These are phyloP conservation scores for Pseudocercospora vitis DNA, from an alignment of 2,329 filamentous ascomycete species.

Conservation along the genomic window DNA sequence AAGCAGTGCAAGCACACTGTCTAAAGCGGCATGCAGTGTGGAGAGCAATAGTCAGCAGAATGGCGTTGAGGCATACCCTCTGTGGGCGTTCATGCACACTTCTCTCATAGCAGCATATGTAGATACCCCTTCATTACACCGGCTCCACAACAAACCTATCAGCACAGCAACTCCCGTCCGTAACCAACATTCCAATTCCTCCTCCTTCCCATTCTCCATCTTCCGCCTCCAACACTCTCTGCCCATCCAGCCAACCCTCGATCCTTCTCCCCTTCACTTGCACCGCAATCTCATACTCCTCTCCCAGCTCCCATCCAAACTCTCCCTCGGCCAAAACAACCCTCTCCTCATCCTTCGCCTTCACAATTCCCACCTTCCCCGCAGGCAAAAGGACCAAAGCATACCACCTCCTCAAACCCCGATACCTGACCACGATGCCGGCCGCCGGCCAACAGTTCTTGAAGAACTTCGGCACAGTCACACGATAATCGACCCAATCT, in stretches of 20 bases:
- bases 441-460: not conserved
- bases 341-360: conserved; percentile 2
- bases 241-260: not conserved
- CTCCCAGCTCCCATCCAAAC: not conserved
- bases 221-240: not conserved
- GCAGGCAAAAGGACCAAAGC: not conserved
- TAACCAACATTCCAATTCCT: not conserved
- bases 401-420: conserved; percentile 1
- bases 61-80: not conserved
- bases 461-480: not conserved
- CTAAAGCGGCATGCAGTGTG: not conserved
- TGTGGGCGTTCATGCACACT: not conserved
- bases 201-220: not conserved
- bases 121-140: not conserved
- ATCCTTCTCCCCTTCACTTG: not conserved
- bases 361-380: conserved; percentile 1
- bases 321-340: not conserved
- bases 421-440: not conserved
- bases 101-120: not conserved
- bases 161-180: not conserved
- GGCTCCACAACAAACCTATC: not conserved
- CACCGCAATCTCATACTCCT: not conserved
- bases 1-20: not conserved
- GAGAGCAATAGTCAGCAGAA: no score
- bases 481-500: conserved; percentile 1